Base-by-base conservation (phyloP, 2,329 filamentous ascomycete species). In the Ramichloridium luteum region DNA sequence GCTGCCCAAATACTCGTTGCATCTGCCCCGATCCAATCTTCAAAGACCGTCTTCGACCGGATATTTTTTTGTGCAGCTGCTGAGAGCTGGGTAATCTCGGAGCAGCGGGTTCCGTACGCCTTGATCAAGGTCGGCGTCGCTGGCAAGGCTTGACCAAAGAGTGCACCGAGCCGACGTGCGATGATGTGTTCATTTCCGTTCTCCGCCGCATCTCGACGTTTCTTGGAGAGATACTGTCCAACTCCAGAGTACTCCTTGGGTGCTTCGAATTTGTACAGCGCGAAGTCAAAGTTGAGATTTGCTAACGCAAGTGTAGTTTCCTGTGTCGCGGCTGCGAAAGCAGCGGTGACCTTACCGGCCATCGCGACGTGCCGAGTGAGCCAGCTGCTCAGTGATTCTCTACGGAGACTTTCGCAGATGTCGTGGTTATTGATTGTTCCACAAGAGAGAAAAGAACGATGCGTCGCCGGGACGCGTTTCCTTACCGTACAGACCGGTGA, bases 281-380 rank as follows among this genome's bases (percentile, higher is more conserved):
- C 20, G 20, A 23, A 23, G n/a, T 23, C 20, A n/a, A 23, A 23
- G n/a, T 23, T 23, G 20, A 23, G 20, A n/a, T 23, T 23, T n/a
- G 20, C 20, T 23, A 23, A 23, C n/a, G 20, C 20, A 23, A 23
- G 8, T 8, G 20, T 23, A n/a, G 20, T 23, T 23, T 23, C 20
- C 20, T 23, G 20, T 8, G 20, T 23, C 8, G n/a, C 20, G n/a
- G 20, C 8, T 8, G 20, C n/a, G 8, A 23, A 23, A 23, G 20
- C 20, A n/a, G 20, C 20, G 8, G 20, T 23, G n/a, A 23, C n/a
- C 20, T 23, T 23, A 23, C n/a, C n/a, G 8, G 20, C 20, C 20
- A 23, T 23, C 20, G 20, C 20, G n/a, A n/a, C n/a, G n/a, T n/a
- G n/a, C n/a, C n/a, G 20, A n/a, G 20, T n/a, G 20, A n/a, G 20